Percentiles rank a stretch among this genome's conserved stretches.
These are phyloP conservation scores for Solanum stenotomum DNA, from an alignment of 257 asterid species.

Conservation along the genomic window DNA sequence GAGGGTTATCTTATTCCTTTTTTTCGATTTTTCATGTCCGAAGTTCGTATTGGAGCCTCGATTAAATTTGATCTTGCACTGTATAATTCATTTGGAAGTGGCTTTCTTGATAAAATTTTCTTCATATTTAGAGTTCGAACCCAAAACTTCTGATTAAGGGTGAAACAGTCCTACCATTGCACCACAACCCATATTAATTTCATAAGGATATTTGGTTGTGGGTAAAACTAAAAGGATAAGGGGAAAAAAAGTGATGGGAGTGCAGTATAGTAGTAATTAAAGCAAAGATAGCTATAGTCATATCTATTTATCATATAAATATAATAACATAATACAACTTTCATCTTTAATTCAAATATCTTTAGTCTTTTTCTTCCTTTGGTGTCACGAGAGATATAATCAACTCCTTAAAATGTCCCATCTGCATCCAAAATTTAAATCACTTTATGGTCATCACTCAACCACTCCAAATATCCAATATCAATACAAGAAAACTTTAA, in stretches of 20 bases:
- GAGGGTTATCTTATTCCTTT: neutral
- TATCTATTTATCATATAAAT: neutral
- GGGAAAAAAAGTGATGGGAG: neutral
- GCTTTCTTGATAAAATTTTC: fast-evolving
- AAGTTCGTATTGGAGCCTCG: too few relatives aligned
- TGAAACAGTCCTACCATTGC: fast-evolving
- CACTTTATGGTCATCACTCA: slow-evolving; percentile 37
- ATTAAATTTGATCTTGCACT: too few relatives aligned
- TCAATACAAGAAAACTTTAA: neutral
- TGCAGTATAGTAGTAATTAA: too few relatives aligned
- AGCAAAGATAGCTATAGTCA: too few relatives aligned
- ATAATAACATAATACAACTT: neutral
- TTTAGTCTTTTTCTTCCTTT: neutral
- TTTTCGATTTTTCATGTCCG: too few relatives aligned
- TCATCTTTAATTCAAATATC: neutral
- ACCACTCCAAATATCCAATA: slow-evolving; percentile 18
- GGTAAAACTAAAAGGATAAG: slow-evolving; percentile 23
- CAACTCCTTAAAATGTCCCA: slow-evolving; percentile 19
- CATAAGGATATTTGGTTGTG: slow-evolving; percentile 1
- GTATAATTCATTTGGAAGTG: fast-evolving
- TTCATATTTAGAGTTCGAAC: too few relatives aligned
- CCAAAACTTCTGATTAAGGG: fast-evolving
- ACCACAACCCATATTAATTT: neutral
- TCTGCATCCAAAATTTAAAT: slow-evolving; percentile 13
- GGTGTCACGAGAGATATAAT: slow-evolving; percentile 33